Conservation (phyloP, 306 rosid species). For the Hippophae rhamnoides region DNA sequence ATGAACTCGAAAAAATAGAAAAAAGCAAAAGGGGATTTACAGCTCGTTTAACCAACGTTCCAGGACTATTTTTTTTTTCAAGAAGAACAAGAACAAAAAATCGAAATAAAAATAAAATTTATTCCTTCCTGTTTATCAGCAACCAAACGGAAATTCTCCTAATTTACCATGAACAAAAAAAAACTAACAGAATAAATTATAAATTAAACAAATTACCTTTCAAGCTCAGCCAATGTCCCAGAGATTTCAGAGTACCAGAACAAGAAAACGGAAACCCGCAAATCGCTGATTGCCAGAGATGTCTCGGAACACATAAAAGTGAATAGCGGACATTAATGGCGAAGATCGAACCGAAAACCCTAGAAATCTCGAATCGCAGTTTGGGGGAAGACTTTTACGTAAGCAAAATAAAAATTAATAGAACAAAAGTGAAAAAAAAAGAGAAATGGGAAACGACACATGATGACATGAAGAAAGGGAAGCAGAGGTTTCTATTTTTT, state of each 20-base stretch:
- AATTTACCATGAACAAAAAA: not conserved
- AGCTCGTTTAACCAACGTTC: not conserved
- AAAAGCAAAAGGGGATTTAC: not conserved
- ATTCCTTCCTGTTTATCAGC: not conserved
- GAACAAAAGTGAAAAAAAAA: not conserved
- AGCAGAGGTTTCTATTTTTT: too few species aligned
- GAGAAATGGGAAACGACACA: not conserved
- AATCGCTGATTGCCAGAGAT: not conserved
- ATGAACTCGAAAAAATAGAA: not conserved
- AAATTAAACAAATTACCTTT: slow-evolving; percentile 26
- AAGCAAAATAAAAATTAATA: not conserved
- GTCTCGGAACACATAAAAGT: not conserved
- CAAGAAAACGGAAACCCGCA: not conserved
- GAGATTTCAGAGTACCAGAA: slow-evolving; percentile 12
- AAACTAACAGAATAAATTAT: not conserved
- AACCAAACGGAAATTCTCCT: not conserved
- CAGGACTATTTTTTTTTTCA: not conserved
- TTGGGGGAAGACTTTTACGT: slow-evolving; percentile 20
- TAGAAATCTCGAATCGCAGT: slow-evolving; percentile 35
- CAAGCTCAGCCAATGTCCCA: slow-evolving; percentile 21
- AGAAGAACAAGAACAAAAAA: not conserved
- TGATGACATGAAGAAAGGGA: too few species aligned
- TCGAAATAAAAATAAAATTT: not conserved
- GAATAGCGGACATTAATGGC: slow-evolving; percentile 10
- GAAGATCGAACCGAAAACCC: slow-evolving; percentile 45